Evolutionary conservation across 1,284 basidiomycete genomes (phyloP), one percentile per base, ranked within the genome.

Genomic region (Ceratobasidium sp.): DNA sequence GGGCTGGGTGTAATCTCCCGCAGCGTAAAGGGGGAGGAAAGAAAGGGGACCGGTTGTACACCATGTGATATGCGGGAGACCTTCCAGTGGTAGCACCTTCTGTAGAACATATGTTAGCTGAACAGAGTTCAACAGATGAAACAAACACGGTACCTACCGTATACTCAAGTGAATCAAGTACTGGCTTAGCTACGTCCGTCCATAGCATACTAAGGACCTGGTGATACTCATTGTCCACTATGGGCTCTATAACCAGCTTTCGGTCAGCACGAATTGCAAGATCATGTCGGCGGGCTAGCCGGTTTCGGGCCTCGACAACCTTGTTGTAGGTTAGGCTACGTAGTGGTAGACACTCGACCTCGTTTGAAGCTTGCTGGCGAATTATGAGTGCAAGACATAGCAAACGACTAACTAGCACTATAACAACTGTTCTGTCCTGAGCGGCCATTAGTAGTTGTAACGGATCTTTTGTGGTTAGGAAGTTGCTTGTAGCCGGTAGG

Each of bases 21-120:
- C 84, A 33, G 84, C 84, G 78, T 85, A 84, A 38, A 85, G 67
- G 1, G 84, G 84, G 9, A 85, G 80, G 69, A 84, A 84, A 0
- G 82, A 79, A 4, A 84, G 77, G 13, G 80, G 80, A 7, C 84
- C 84, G 57, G 85, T 84, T 0, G 81, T 78, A 80, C 84, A 85
- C 84, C 84, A 84, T 68, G 82, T 83, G 10, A 85, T 78, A 44
- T 65, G 70, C 78, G 82, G 76, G 77, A 81, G 66, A 7, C 28
- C 38, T 0, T 56, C 44, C 12, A 13, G 12, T 13, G 57, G 26
- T 15, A 23, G 38, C 1, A 12, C 5, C 13, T 48, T n/a, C n/a
- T n/a, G n/a, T n/a, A n/a, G n/a, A n/a, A n/a, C n/a, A n/a, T n/a
- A n/a, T n/a, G n/a, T n/a, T n/a, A n/a, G n/a, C n/a, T n/a, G n/a